These are phyloP conservation scores for Penicillium sp. DNA, from an alignment of 2,329 filamentous ascomycete genomes.

Conservation along the genomic window DNA sequence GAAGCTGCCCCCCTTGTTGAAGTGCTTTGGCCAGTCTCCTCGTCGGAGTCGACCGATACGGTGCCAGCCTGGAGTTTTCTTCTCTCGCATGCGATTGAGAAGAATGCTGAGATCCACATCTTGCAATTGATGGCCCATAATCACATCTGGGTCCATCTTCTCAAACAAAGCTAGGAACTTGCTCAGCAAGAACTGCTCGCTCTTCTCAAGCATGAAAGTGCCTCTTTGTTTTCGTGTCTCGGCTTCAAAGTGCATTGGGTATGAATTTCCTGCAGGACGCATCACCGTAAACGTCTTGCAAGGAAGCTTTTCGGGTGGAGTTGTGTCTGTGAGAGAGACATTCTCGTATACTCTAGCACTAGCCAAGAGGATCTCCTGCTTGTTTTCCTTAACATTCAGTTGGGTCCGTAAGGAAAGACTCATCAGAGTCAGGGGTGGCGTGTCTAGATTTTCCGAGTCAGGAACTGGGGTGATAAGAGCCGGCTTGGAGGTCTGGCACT, in stretches of 20 bases:
- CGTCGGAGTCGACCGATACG: conserved; percentile 85
- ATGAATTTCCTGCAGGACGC: conserved; percentile 74
- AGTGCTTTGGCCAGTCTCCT: conserved; percentile 81
- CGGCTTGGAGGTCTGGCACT: conserved; percentile 80
- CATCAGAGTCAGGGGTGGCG: conserved; percentile 93
- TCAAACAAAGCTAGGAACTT: conserved; percentile 90
- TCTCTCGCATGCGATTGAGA: conserved; percentile 82
- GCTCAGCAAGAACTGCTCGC: conserved; percentile 80
- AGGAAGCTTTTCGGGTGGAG: conserved; percentile 82
- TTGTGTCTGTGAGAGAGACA: conserved; percentile 83
- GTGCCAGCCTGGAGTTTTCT: conserved; percentile 93
- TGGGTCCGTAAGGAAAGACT: conserved; percentile 85
- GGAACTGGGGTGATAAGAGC: conserved; percentile 72
- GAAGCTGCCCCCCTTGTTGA: conserved; percentile 84
- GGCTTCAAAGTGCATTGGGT: conserved; percentile 84
- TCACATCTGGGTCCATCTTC: conserved; percentile 86
- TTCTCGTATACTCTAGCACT: conserved; percentile 94
- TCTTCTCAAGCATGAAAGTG: conserved; percentile 78
- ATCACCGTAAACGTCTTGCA: conserved; percentile 92
- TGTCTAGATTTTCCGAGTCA: conserved; percentile 79
- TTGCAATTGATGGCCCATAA: conserved; percentile 94
- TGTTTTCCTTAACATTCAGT: conserved; percentile 90
- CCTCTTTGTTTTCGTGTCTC: conserved; percentile 75
- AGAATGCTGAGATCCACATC: conserved; percentile 95
- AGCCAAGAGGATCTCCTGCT: conserved; percentile 90